These are phyloP conservation scores for Colletotrichum godetiae DNA, from an alignment of 2,329 filamentous ascomycete genomes.

Conservation along the genomic window DNA sequence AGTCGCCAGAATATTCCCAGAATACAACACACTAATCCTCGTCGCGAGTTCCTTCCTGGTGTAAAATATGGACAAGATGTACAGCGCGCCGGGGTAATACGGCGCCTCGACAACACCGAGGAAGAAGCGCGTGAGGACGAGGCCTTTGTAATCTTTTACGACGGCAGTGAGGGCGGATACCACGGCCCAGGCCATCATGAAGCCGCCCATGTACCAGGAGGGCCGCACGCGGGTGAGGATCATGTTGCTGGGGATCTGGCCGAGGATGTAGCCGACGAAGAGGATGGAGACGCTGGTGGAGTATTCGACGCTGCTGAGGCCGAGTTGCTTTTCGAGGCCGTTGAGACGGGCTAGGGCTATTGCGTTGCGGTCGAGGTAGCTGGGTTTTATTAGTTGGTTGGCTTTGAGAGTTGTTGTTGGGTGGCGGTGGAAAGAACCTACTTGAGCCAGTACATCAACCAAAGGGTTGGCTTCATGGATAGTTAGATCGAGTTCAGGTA, in stretches of 20 bases:
- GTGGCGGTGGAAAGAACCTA: not conserved
- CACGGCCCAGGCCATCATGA: constrained; percentile 54
- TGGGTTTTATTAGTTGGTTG: not conserved
- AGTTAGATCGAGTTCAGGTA: not conserved
- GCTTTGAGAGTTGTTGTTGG: not conserved
- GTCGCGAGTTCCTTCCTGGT: constrained; percentile 59
- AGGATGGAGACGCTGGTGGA: constrained; percentile 52
- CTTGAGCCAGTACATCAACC: constrained; percentile 46
- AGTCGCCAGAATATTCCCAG: constrained; percentile 48
- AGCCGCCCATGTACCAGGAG: constrained; percentile 58
- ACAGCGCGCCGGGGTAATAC: constrained; percentile 47
- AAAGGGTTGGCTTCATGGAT: constrained; percentile 45
- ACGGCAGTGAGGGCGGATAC: constrained; percentile 54
- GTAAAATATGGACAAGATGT: constrained; percentile 65
- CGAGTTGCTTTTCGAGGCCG: constrained; percentile 39
- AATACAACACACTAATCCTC: constrained; percentile 57
- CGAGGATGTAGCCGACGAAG: constrained; percentile 50
- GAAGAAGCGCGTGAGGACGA: constrained; percentile 53
- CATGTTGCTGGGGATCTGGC: constrained; percentile 51
- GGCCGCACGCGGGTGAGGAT: constrained; percentile 59
- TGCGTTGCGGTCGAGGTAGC: constrained; percentile 40
- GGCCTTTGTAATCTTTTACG: constrained; percentile 52
- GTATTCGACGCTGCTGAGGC: constrained; percentile 39
- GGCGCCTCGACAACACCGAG: constrained; percentile 53
- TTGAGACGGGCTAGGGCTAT: constrained; percentile 44